These are phyloP conservation scores for Saturnispora diversa DNA, from an alignment of 805 yeast species.

Conservation along the genomic window DNA sequence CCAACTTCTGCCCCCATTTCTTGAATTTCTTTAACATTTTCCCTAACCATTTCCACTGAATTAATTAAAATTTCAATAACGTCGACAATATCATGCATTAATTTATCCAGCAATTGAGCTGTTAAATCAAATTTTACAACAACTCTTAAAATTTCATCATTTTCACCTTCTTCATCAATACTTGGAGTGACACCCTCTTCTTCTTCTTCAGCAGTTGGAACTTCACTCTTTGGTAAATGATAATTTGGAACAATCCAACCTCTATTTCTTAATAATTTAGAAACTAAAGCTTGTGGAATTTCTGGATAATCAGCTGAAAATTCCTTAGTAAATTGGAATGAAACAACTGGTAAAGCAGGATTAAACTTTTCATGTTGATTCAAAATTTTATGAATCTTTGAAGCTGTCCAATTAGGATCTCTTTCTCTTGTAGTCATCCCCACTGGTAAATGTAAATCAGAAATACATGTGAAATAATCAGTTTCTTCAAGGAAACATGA, in stretches of 20 bases:
- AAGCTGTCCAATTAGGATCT: slow-evolving; percentile 16
- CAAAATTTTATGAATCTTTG: slow-evolving; percentile 4
- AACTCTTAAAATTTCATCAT: slow-evolving; percentile 68
- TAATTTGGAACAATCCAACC: slow-evolving; percentile 91
- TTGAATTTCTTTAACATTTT: slow-evolving; percentile 18
- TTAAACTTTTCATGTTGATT: slow-evolving; percentile 40
- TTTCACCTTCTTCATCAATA: slow-evolving; percentile 28
- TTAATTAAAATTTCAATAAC: slow-evolving; percentile 44
- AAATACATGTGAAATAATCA: slow-evolving; percentile 60
- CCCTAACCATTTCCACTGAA: slow-evolving; percentile 37
- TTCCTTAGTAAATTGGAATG: slow-evolving; percentile 62
- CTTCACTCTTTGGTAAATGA: slow-evolving; percentile 50
- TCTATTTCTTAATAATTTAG: slow-evolving; percentile 62
- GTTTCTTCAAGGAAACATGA: slow-evolving; percentile 56
- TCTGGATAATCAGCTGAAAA: slow-evolving; percentile 59
- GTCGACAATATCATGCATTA: slow-evolving; percentile 53
- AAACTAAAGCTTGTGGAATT: slow-evolving; percentile 71
- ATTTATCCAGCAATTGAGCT: slow-evolving; percentile 49
- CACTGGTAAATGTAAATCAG: slow-evolving; percentile 62
- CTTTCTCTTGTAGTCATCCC: slow-evolving; percentile 30
- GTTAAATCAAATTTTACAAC: slow-evolving; percentile 71
- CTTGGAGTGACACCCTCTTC: slow-evolving; percentile 30
- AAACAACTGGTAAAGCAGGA: slow-evolving; percentile 84
- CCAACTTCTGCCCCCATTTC: slow-evolving; percentile 26
- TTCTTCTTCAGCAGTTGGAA: slow-evolving; percentile 14